Evolutionary conservation across 2,329 filamentous ascomycete genomes (phyloP), one percentile per base, ranked within the genome.

Genomic region (Arachnomyces sp.): DNA sequence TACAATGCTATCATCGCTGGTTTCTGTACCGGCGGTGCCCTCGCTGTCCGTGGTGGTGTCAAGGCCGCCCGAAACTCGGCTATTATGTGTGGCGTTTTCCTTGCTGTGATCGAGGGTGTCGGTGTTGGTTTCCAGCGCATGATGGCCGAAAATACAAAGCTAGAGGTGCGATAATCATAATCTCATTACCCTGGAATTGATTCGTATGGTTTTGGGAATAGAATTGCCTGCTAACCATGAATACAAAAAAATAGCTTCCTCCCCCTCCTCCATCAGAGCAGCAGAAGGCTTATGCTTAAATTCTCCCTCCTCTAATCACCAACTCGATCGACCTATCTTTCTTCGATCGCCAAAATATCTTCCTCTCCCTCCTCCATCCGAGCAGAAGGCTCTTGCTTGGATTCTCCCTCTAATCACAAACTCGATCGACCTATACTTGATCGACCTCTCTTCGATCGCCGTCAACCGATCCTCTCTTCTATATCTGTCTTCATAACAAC

Each of bases 1-100:
- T 96, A 88, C 72, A 96, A 96, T 69, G 88, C 89, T 57, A 96
- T 98, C 63, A 93, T 90, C 54, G 92, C 90, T 31, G 92, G 92
- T 39, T 95, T 95, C 75, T 90, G 95, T 67, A 96, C 92, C 3
- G 89, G 88, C 57, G 92, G 92, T 52, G 80, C 90, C 21, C 75
- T 98, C 28, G 92, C 92, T 38, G 82, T 96, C 47, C 80, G 92
- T 68, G 92, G 92, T 56, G 92, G 92, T 44, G 83, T 84, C 65
- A 89, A 86, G 72, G 87, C 90, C 15, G 88, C 92, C 48, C 77
- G 92, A 55, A 96, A 96, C 67, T 89, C 87, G 45, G 92, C 92
- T 47, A 96, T 98, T 57, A 92, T 90, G 52, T 96, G 92, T 64
- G 92, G 87, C 17, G 85, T 95, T 50, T 77, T 98, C 57, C 74